Percentiles rank a stretch among this genome's conserved stretches.
Conservation (phyloP, 176 grass and related monocot genomes). For the Saccharum officinarum region DNA sequence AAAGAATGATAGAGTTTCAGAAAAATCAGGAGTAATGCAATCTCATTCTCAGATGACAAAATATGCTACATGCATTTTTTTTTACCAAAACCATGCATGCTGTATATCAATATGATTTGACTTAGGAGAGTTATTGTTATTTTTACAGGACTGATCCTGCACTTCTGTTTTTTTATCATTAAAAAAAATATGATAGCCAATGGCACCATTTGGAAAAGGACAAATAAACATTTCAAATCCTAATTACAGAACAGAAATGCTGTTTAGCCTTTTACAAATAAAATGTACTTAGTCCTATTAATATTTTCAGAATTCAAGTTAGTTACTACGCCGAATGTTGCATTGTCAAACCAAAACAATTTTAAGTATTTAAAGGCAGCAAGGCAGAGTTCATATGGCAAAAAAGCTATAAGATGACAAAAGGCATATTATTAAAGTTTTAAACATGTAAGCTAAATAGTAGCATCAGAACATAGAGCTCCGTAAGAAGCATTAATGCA, state of each 20-base stretch:
- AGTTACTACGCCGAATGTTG: background rate
- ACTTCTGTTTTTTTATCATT: background rate
- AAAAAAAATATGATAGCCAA: background rate
- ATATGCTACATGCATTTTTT: conserved; percentile 29
- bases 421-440: background rate
- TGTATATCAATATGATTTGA: background rate
- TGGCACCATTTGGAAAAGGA: background rate
- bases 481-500: background rate
- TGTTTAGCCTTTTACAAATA: background rate
- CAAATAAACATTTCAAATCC: conserved; percentile 13
- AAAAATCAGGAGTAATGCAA: background rate
- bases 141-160: background rate
- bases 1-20: background rate
- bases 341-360: background rate
- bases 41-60: conserved; percentile 12
- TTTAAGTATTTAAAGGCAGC: conserved; percentile 7
- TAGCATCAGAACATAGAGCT: conserved; percentile 18
- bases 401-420: conserved; percentile 13
- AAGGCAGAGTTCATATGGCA: conserved; percentile 9
- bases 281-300: background rate
- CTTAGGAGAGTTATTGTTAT: background rate
- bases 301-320: background rate
- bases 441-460: conserved; percentile 13
- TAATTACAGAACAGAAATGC: conserved; percentile 29
- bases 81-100: background rate